Conservation (phyloP, 2,329 filamentous ascomycete genomes). For the Fusarium cyanostomum region DNA sequence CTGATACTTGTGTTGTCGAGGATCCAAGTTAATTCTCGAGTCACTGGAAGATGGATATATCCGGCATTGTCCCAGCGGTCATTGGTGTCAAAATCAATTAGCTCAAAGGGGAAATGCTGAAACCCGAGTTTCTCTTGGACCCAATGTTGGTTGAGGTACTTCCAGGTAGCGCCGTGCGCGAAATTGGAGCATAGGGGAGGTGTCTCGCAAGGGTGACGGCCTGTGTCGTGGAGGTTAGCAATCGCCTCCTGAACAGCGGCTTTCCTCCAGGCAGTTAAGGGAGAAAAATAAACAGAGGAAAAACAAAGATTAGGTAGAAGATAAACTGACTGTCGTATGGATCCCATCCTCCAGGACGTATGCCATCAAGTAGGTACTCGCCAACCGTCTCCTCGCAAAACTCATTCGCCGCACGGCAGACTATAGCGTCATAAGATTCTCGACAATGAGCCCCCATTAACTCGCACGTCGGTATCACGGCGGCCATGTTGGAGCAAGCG, state of each 20-base stretch:
- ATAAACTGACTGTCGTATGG: constrained; percentile 18
- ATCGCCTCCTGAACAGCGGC: too few species aligned
- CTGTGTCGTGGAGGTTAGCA: not conserved
- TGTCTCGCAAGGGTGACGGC: constrained; percentile 12
- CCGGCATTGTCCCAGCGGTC: constrained; percentile 15
- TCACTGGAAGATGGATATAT: constrained; percentile 23
- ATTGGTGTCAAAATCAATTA: constrained; percentile 14
- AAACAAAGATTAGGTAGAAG: too few species aligned
- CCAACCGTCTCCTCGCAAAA: constrained; percentile 16
- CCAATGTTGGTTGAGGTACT: constrained; percentile 16
- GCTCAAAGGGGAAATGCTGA: not conserved
- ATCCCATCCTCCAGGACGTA: constrained; percentile 21
- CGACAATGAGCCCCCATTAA: constrained; percentile 3
- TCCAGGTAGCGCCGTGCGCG: constrained; percentile 20
- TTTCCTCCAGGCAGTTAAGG: too few species aligned
- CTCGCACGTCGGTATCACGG: constrained; percentile 23
- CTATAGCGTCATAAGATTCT: not conserved
- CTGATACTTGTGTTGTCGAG: constrained; percentile 10
- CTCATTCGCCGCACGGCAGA: constrained; percentile 19
- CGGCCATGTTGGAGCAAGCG: constrained; percentile 16
- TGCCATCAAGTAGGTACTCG: constrained; percentile 9
- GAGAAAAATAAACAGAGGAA: rapidly evolving
- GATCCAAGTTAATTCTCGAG: constrained; percentile 15
- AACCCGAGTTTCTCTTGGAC: constrained; percentile 26
- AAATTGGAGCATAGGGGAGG: constrained; percentile 22